phyloP scores from a whole-genome alignment of 1,284 basidiomycete species.

The Melanopsichium pennsylvanicum region DNA sequence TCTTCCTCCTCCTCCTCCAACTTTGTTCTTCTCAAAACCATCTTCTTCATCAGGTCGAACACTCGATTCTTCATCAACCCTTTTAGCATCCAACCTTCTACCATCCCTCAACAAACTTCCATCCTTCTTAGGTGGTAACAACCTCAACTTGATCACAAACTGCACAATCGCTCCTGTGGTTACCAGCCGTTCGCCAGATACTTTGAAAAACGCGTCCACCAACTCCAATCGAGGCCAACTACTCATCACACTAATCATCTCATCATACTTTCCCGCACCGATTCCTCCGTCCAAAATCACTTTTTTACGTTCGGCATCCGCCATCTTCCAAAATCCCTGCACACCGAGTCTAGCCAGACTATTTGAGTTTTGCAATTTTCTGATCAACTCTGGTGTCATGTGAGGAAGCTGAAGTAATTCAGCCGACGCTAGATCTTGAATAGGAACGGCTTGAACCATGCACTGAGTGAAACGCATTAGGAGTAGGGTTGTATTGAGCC shows the following conservation, averaged over 20 bases:
- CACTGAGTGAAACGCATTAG: conserved; percentile 84
- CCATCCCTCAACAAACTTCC: conserved; percentile 54
- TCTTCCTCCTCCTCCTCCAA: conserved; percentile 9
- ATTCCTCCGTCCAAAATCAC: conserved; percentile 43
- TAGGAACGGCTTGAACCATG: conserved; percentile 80
- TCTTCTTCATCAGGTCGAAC: conserved; percentile 60
- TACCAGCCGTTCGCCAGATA: conserved; percentile 83
- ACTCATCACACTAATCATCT: conserved; percentile 76
- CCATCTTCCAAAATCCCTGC: conserved; percentile 62
- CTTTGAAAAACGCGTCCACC: conserved; percentile 83
- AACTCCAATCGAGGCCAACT: conserved; percentile 84
- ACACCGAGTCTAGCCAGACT: conserved; percentile 49
- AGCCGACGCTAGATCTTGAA: conserved; percentile 36
- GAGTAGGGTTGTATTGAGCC: conserved; percentile 82
- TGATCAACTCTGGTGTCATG: conserved; percentile 42
- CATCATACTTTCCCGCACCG: conserved; percentile 67
- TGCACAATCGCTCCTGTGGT: conserved; percentile 89
- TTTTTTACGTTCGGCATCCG: conserved; percentile 68
- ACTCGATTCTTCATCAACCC: conserved; percentile 66
- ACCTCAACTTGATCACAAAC: conserved; percentile 81
- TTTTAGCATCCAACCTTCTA: conserved; percentile 42
- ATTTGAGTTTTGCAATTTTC: conserved; percentile 31
- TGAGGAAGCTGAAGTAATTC: conserved; percentile 63
- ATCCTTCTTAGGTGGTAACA: conserved; percentile 70
- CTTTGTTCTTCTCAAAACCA: no score